Evolutionary conservation across 2,329 filamentous ascomycete species (phyloP), one percentile per base, ranked within the genome.

Genomic region (Trichoderma breve): DNA sequence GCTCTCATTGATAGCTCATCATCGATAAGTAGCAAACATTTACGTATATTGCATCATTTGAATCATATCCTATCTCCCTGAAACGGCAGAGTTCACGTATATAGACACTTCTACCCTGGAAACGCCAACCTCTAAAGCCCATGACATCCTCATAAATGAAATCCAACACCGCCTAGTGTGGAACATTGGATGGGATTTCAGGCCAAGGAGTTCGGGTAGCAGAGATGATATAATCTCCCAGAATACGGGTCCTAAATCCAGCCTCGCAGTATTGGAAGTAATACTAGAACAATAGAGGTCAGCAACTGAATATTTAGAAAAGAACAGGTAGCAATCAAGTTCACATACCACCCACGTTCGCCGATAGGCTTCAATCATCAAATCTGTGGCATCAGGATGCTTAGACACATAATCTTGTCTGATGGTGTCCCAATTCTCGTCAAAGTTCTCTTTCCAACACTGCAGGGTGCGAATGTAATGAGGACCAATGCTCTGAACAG

Each of bases 381-480:
- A 85, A 62, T 90, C 84, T 1, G 83, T 86, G 85, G 91, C 89
- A 3, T 83, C 81, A 0, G 83, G 81, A 76, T 92, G 92, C 70
- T 82, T 82, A 6, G 78, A 77, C 5, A 90, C 85, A 78, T 92
- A 93, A 32, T 88, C 89, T 6, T 81, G 80, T 26, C 30, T 62
- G 4, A 68, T 73, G 5, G 7, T 63, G 4, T 63, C 63, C 71
- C 72, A 73, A 28, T 70, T 72, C 14, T n/a, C 14, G 77, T 90
- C 77, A 77, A 93, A 93, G 7, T 84, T 86, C 76, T 93, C 87
- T 28, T 85, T 85, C 92, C 92, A 94, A 5, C 91, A 78, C 8
- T 90, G 83, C 75, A 93, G 79, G 0, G 91, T 90, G 76, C 91
- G 91, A 24, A 89, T 86, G 77, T 93, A 94, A 76, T 93, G 91